phyloP scores from a whole-genome alignment of 179 eudicot species.

The Silene noctiflora region DNA sequence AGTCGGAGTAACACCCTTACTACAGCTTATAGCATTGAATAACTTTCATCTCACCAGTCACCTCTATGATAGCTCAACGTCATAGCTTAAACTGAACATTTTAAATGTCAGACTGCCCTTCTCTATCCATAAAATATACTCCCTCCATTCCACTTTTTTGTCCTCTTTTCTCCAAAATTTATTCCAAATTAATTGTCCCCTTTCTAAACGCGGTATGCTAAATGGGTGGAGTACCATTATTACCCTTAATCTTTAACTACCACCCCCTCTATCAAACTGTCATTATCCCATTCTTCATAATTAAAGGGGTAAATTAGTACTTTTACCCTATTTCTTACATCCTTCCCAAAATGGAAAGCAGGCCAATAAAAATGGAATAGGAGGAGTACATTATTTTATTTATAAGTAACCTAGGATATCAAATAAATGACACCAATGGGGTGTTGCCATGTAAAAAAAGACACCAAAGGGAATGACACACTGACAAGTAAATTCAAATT shows the following conservation, averaged over 20 bases:
- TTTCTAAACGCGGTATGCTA: no score
- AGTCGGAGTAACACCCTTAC: not conserved
- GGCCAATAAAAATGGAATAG: no score
- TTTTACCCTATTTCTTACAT: no score
- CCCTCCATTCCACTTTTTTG: no score
- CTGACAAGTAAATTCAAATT: not conserved
- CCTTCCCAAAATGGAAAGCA: no score
- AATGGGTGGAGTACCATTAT: no score
- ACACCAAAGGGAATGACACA: not conserved
- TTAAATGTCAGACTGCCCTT: not conserved
- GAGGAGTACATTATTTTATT: not conserved
- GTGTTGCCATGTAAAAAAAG: not conserved
- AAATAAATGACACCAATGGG: not conserved
- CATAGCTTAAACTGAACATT: not conserved
- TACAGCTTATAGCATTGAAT: not conserved
- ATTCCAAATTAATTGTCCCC: no score
- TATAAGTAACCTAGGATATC: not conserved
- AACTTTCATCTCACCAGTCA: not conserved
- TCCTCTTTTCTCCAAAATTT: no score
- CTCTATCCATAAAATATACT: not conserved
- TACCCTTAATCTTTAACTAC: no score
- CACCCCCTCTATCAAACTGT: no score
- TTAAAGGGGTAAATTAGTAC: no score
- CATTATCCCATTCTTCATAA: no score
- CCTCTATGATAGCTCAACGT: not conserved